Evolutionary conservation across 1,284 basidiomycete species (phyloP), one percentile per base, ranked within the genome.

Genomic region (Coniophora puteana): DNA sequence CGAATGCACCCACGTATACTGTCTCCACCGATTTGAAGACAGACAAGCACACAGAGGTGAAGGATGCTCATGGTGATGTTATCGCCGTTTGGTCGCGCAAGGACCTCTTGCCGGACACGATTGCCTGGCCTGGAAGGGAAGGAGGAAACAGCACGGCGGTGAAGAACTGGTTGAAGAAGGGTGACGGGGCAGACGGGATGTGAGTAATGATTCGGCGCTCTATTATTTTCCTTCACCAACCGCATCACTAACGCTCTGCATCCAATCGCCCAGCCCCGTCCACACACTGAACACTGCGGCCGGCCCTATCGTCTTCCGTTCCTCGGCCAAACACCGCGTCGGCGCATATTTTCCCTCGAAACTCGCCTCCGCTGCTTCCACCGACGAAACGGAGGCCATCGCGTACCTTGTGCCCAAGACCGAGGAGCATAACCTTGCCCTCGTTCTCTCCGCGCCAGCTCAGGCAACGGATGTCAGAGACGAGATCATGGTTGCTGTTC

Each of bases 81-180:
- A 23, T 53, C 27, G 51, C 49, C 12, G 34, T 38, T 4, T 18
- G 47, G 13, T 32, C 30, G 1, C 41, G 45, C 21, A 42, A 30
- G 4, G 27, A 45, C 17, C 12, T 51, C 39, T 37, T 51, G 17
- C 36, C 46, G 5, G 51, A 51, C 25, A 53, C 39, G 12, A 26
- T 51, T 17, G 34, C 45, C 3, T 51, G 44, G 22, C 20, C 41
- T 12, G 32, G 37, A 25, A 29, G 26, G 23, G 26, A 35, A 5
- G n/a, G 30, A 3, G 40, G 39, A 2, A 26, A 43, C 13, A 25
- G 45, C 5, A 28, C 43, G 35, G 37, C 28, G 16, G 8, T 51
- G 18, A 38, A 32, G 16, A 53, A 48, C 26, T 51, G 49, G 50
- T 29, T 51, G 21, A 36, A 32, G 25, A 47, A 40, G 25, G 22